Evolutionary conservation across 2,329 filamentous ascomycete species (phyloP), one percentile per base, ranked within the genome.

Genomic region (Mariannaea sp.): DNA sequence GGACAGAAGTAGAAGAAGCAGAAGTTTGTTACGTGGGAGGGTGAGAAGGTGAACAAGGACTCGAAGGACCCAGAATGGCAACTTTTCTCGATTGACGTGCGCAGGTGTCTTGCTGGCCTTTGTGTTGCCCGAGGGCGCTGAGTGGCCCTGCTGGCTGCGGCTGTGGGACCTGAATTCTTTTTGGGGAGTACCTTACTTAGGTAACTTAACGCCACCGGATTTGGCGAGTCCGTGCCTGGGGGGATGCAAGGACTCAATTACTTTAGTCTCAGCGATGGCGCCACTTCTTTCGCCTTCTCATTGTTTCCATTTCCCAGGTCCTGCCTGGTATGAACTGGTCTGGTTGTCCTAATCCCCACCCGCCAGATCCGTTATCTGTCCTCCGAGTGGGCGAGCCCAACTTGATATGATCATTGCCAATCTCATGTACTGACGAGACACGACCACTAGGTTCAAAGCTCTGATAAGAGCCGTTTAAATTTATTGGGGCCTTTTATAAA

Each of bases 101-200:
- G 38, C 42, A 36, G 46, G 52, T 63, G 64, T 65, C 60, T 60
- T 61, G 64, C 58, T 67, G 64, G 64, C 64, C 64, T 67, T 65
- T 67, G 41, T 45, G 20, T 19, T 27, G 50, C 43, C 35, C 13
- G 35, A 17, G 36, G 22, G 29, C 36, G 50, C 36, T 40, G 38
- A 51, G 39, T 55, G 41, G 51, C 38, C 48, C 39, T 24, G 24
- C 13, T 13, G 24, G n/a, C 17, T 53, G 46, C 35, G 40, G 51
- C 44, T 54, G 53, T 47, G 36, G 41, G 29, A 44, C 48, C 40
- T 16, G 35, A n/a, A n/a, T n/a, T n/a, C n/a, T n/a, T n/a, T n/a
- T n/a, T n/a, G n/a, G n/a, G n/a, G n/a, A n/a, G n/a, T n/a, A n/a
- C n/a, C n/a, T n/a, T n/a, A n/a, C n/a, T n/a, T n/a, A n/a, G n/a